Base-by-base conservation (phyloP, 495 filamentous ascomycete species). In the Aspergillus bertholletiae region DNA sequence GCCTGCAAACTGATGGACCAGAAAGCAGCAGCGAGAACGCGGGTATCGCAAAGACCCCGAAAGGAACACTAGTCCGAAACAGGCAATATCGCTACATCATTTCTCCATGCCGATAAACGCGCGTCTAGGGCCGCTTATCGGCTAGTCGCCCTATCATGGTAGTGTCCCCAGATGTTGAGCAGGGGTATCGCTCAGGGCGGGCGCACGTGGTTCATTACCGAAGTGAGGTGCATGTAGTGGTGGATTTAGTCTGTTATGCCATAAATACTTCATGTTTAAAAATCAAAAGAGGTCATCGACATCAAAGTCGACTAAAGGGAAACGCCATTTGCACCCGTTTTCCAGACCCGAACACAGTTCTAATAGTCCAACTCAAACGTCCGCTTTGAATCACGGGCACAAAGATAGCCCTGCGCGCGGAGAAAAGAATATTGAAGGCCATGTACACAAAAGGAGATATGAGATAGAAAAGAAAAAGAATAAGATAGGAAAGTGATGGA, bases 271-370 rank as follows among this genome's bases (percentile, higher is more conserved):
- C 51, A 58, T 59, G 55, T 56, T 62, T 57, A 57, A 57, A 62
- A 58, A 59, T 30, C 24, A 46, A 51, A 55, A 70, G 56, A 64
- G 63, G 64, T 66, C 66, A 67, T 69, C 69, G 61, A 71, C 66
- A 66, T 66, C 50, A 59, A 55, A 53, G 59, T 65, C 69, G 62
- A 65, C 21, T 64, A 58, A n/a, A 70, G 69, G 63, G 61, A 75
- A 77, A 77, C 74, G 74, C 74, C 74, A 73, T 72, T 71, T 63
- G 63, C 72, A 74, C 74, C 72, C 61, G 67, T 78, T 78, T 74
- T 73, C 73, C 71, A 73, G 64, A 71, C 71, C 72, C 68, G 68
- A 75, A 75, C 72, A 72, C 64, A 70, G 69, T 74, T 76, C 70
- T 75, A 73, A 71, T 70, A 66, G 60, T 72, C 71, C 69, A 76